These are phyloP conservation scores for Pisolithus sp. DNA, from an alignment of 768 basidiomycete genomes.

Conservation along the genomic window DNA sequence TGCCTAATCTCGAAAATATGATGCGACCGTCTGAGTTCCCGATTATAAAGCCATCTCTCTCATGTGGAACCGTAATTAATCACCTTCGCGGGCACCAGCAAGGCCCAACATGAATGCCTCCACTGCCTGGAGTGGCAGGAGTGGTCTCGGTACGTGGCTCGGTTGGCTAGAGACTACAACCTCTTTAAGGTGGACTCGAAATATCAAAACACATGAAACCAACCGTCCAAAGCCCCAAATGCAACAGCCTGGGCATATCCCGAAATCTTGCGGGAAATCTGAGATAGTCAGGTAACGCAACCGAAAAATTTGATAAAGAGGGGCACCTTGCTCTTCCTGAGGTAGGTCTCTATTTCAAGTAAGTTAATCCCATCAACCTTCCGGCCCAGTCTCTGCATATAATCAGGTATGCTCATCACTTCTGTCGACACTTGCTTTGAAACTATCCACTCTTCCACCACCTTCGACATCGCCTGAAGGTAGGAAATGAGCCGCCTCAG, in stretches of 20 bases:
- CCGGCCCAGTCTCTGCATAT: constrained; percentile 60
- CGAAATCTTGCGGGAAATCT: constrained; percentile 79
- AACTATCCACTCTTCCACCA: constrained; percentile 46
- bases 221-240: constrained; percentile 33
- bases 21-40: constrained; percentile 67
- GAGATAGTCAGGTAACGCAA: not conserved
- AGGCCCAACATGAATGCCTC: constrained; percentile 76
- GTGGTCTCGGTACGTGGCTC: constrained; percentile 30
- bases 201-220: not conserved
- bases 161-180: constrained; percentile 5
- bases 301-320: not conserved
- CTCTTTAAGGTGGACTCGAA: not conserved
- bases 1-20: constrained; percentile 44
- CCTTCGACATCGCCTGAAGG: constrained; percentile 60
- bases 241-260: constrained; percentile 67
- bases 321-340: constrained; percentile 72
- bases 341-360: constrained; percentile 73
- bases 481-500: constrained; percentile 74
- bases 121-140: constrained; percentile 74
- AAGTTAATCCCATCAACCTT: constrained; percentile 74
- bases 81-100: constrained; percentile 74
- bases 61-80: not conserved
- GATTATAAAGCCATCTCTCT: not conserved
- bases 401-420: constrained; percentile 61
- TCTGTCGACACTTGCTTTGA: constrained; percentile 33